Evolutionary conservation across 345 rosid genomes (phyloP), one percentile per base, ranked within the genome.

Genomic region (Gossypium longicalyx): DNA sequence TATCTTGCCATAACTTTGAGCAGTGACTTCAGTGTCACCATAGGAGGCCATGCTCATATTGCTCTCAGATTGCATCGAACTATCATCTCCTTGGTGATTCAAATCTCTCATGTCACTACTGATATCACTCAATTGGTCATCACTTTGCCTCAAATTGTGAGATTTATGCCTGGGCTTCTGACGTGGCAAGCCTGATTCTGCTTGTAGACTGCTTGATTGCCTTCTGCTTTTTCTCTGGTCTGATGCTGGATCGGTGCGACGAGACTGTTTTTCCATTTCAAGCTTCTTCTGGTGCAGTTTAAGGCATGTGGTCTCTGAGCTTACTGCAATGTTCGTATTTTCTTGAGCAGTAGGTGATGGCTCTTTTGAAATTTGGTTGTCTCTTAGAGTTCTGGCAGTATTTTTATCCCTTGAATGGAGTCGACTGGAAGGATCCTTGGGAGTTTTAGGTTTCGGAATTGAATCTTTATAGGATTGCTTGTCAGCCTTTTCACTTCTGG

Each of bases 21-120:
- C 77, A 83, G 90, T 84, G 75, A 89, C 87, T 84, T 92, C 95
- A 53, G 54, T 82, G 49, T 89, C 97, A 71, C 78, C 78, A 74
- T 77, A 83, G 25, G 95, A 88, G 76, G 80, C 86, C 58, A 73
- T 77, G 78, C 89, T 89, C 69, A 61, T 71, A 67, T 81, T 83
- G 82, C 90, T 86, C 27, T 87, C 95, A 9, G 97, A 88, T 78
- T 80, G 81, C 74, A 74, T 71, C 4, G 89, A 85, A 57, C 75
- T 71, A 16, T 71, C 71, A 75, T 89, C 88, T 19, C 74, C 82
- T 41, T 76, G 84, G 71, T 83, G 77, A 19, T 77, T 87, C 34
- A 84, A 76, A 75, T 90, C 85, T 80, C 88, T 86, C 71, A 77
- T 49, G 51, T 83, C 79, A 53, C 84, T 81, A 78, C 89, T 85